Conservation (phyloP, 352 stramenopile species). For the Globisporangium paddicum region DNA sequence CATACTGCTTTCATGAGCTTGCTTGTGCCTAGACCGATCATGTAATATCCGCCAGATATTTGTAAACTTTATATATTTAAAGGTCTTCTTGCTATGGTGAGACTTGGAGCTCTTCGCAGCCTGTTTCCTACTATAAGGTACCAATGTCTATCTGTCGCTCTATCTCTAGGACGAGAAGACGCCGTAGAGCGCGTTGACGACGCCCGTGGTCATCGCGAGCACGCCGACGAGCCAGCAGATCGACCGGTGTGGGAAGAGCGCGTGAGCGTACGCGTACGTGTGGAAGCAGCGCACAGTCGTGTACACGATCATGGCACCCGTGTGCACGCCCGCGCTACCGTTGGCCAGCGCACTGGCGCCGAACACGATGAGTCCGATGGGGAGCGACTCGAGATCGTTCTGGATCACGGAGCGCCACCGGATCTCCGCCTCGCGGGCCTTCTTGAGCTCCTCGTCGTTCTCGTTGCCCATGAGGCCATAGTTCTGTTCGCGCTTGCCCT, state of each 20-base stretch:
- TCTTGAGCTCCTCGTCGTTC: constrained; percentile 21
- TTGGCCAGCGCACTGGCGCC: background rate
- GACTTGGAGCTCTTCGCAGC: too few relatives aligned
- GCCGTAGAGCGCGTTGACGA: background rate
- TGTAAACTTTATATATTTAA: too few relatives aligned
- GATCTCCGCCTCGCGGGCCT: constrained; percentile 23
- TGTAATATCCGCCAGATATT: too few relatives aligned
- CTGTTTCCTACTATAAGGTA: too few relatives aligned
- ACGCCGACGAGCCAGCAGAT: constrained; percentile 1
- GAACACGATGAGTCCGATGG: constrained; percentile 21
- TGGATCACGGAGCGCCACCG: constrained; percentile 36
- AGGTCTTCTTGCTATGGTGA: too few relatives aligned
- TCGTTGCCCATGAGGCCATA: constrained; percentile 25
- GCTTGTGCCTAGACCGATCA: too few relatives aligned
- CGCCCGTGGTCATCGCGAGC: background rate
- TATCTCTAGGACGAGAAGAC: background rate
- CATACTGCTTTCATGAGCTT: too few relatives aligned
- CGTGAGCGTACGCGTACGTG: constrained; percentile 41
- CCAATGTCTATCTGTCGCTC: too few relatives aligned
- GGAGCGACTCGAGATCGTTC: constrained; percentile 47
- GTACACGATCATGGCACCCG: constrained; percentile 14
- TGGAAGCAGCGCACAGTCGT: constrained; percentile 32
- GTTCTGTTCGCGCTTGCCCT: constrained; percentile 27
- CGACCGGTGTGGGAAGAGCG: constrained; percentile 31
- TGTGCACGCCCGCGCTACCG: background rate